Percentiles rank a stretch among this genome's conserved stretches.
phyloP scores from a whole-genome alignment of 176 grass and related monocot species.

The Metroxylon sagu region DNA sequence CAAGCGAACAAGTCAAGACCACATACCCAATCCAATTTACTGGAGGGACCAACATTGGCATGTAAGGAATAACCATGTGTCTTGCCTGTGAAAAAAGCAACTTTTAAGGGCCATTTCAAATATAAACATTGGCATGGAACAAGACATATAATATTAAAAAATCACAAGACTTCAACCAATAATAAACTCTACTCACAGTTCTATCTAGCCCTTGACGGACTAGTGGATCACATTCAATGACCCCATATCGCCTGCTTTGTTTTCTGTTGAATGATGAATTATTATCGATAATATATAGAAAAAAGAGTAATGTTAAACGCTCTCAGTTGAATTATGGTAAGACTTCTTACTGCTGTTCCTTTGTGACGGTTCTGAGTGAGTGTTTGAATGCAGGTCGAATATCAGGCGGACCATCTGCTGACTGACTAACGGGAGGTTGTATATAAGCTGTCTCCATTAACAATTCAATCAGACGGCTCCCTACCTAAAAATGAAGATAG shows the following conservation, averaged over 20 bases:
- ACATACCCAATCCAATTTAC: slow-evolving; percentile 74
- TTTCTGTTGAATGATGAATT: slow-evolving; percentile 42
- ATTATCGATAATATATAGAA: slow-evolving; percentile 18
- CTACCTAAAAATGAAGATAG: slow-evolving; percentile 45
- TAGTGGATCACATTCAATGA: slow-evolving; percentile 92
- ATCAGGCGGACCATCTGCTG: slow-evolving; percentile 73
- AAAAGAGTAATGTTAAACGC: too few species aligned
- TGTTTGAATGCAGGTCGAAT: slow-evolving; percentile 93
- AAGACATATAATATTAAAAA: not conserved
- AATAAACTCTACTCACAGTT: slow-evolving; percentile 57
- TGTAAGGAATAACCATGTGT: slow-evolving; percentile 86
- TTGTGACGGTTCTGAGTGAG: slow-evolving; percentile 39
- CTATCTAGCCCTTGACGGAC: slow-evolving; percentile 82
- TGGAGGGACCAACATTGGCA: slow-evolving; percentile 97
- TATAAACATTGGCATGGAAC: not conserved
- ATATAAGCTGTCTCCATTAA: slow-evolving; percentile 88
- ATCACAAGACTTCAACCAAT: slow-evolving; percentile 5
- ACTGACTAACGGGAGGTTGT: slow-evolving; percentile 76
- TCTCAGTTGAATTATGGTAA: too few species aligned
- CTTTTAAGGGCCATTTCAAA: not conserved
- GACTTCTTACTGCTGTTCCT: slow-evolving; percentile 50
- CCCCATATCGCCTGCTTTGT: slow-evolving; percentile 57
- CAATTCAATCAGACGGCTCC: slow-evolving; percentile 88
- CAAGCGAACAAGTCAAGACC: not conserved
- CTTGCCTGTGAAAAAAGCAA: slow-evolving; percentile 63